A percentile compares a stretch with the other conserved stretches of the same genome.
phyloP scores from a whole-genome alignment of 2,329 filamentous ascomycete species.

The Scolecobasidium constrictum region DNA sequence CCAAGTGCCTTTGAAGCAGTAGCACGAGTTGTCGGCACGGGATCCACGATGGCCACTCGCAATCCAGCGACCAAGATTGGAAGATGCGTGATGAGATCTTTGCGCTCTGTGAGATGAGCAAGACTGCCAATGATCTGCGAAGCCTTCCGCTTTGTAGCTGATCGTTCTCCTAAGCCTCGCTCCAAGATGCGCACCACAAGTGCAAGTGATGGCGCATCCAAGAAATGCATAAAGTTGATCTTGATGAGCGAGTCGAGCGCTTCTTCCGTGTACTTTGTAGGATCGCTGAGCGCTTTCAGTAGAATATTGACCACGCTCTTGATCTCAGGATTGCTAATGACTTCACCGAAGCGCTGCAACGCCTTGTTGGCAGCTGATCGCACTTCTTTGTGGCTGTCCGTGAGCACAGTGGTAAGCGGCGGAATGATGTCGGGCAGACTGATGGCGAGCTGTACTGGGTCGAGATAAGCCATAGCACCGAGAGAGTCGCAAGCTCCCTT shows the following conservation, averaged over 20 bases:
- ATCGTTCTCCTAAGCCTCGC: conserved; percentile 80
- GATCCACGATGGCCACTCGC: conserved; percentile 82
- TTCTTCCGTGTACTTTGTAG: conserved; percentile 92
- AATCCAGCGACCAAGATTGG: conserved; percentile 87
- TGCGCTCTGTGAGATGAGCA: conserved; percentile 91
- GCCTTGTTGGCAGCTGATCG: conserved; percentile 85
- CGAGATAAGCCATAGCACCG: conserved; percentile 96
- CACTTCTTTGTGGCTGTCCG: conserved; percentile 97
- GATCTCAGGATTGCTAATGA: conserved; percentile 95
- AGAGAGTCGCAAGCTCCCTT: conserved; percentile 94
- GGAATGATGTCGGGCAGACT: conserved; percentile 96
- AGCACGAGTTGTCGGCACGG: conserved; percentile 89
- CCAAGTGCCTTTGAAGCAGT: conserved; percentile 93
- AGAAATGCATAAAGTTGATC: conserved; percentile 94
- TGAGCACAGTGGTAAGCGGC: conserved; percentile 83
- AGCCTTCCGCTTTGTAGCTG: conserved; percentile 90
- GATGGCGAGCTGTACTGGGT: conserved; percentile 84
- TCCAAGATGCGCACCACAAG: conserved; percentile 92
- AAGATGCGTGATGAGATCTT: conserved; percentile 82
- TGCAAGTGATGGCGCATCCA: conserved; percentile 93
- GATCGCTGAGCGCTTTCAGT: conserved; percentile 92
- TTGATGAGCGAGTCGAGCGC: conserved; percentile 91
- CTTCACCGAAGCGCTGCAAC: conserved; percentile 94
- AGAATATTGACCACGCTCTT: conserved; percentile 85
- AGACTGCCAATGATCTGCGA: conserved; percentile 96